Percentiles rank a stretch among this genome's conserved stretches.
Conservation (phyloP, 495 filamentous ascomycete species). For the Letharia columbiana region DNA sequence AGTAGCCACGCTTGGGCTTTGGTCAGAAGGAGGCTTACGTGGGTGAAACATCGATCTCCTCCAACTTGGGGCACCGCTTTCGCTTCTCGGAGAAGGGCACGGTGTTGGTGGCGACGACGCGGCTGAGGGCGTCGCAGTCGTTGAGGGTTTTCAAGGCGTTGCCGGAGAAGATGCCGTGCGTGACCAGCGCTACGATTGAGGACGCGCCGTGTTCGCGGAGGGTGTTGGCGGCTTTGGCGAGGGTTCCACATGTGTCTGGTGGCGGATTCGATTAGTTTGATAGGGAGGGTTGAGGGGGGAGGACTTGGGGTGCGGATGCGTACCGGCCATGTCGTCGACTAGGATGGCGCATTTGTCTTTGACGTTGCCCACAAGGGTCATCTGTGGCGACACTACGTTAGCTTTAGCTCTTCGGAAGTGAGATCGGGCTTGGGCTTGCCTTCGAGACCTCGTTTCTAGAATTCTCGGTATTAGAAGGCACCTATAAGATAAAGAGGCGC, state of each 20-base stretch:
- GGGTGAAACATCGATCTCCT: constrained; percentile 88
- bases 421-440: not conserved
- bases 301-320: constrained; percentile 42
- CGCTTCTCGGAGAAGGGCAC: constrained; percentile 83
- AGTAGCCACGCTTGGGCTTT: not conserved
- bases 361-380: constrained; percentile 72
- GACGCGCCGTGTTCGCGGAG: constrained; percentile 82
- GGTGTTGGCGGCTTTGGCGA: constrained; percentile 85
- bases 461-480: not conserved
- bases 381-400: constrained; percentile 38
- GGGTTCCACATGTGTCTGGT: constrained; percentile 82
- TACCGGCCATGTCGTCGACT: constrained; percentile 57
- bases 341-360: constrained; percentile 60
- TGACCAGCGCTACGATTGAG: constrained; percentile 88
- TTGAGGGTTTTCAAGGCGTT: constrained; percentile 88
- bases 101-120: constrained; percentile 94
- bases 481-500: constrained; percentile 36
- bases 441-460: constrained; percentile 3
- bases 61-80: constrained; percentile 63
- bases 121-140: constrained; percentile 59
- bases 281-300: constrained; percentile 40
- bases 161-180: constrained; percentile 88
- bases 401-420: not conserved
- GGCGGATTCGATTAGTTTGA: constrained; percentile 46
- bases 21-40: constrained; percentile 37